Base-by-base conservation (phyloP, 495 filamentous ascomycete species). In the Podospora didyma region DNA sequence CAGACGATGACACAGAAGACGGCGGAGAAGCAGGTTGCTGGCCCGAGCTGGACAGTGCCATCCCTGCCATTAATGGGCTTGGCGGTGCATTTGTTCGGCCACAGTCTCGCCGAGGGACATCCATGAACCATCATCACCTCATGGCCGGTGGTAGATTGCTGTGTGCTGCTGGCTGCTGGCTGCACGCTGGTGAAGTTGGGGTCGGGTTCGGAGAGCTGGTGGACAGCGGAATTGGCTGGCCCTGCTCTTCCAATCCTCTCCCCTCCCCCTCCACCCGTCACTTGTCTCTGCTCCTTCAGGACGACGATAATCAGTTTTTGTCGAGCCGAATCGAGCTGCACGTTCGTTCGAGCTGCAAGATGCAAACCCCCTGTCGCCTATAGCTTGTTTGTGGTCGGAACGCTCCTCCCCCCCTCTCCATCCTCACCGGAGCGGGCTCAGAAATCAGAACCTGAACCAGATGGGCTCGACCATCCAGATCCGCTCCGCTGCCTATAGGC, bases 81-180 rank as follows among this genome's bases (percentile, higher is more conserved):
- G 60, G 60, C 64, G 41, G 49, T 49, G 49, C 20, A 22, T 53
- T 62, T 46, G 51, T 48, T 59, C 64, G 59, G 62, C 59, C 61
- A 65, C 52, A 59, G 64, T 69, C 56, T 56, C 62, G 62, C 69
- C 64, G 69, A 69, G 48, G 42, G 51, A 50, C 53, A 62, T 63
- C 60, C 26, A 31, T 31, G 26, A 65, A 61, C 60, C 53, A 62
- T 63, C 60, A 65, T 62, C 60, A 46, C 62, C 53, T 59, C 62
- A 62, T 61, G 56, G 48, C 47, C 37, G 26, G 42, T 46, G 52
- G 3, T n/a, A n/a, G 39, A 12, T 14, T 17, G 14, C 45, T 52
- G 53, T 34, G 26, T 17, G 51, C 50, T 61, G 60, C 46, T 50
- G 54, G 42, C 34, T n/a, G n/a, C n/a, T n/a, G n/a, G n/a, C n/a